phyloP scores from a whole-genome alignment of 2,329 filamentous ascomycete genomes.

The Pseudogymnoascus sp. region DNA sequence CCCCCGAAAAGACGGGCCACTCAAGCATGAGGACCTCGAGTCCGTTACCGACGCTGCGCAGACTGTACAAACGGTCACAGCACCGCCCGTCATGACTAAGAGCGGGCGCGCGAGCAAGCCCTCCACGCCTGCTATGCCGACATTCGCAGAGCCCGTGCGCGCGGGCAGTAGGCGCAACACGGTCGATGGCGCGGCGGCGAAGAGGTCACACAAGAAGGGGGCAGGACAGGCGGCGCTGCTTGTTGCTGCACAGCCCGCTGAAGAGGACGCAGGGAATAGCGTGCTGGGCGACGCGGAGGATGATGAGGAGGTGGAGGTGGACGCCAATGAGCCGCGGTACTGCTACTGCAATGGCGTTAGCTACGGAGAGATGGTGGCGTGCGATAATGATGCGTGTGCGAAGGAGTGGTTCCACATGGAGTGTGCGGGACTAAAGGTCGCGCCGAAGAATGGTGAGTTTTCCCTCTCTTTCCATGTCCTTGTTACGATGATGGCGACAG shows the following conservation, averaged over 20 bases:
- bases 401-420: slow-evolving; percentile 79
- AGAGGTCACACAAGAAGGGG: slow-evolving; percentile 53
- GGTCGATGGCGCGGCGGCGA: slow-evolving; percentile 27
- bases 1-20: slow-evolving; percentile 36
- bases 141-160: slow-evolving; percentile 47
- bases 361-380: slow-evolving; percentile 79
- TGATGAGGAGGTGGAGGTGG: slow-evolving; percentile 51
- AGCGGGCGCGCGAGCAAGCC: slow-evolving; percentile 59
- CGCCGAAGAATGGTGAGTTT: slow-evolving; percentile 46
- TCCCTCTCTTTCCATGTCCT: background rate
- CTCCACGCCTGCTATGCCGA: slow-evolving; percentile 52
- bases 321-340: slow-evolving; percentile 64
- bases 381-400: slow-evolving; percentile 63
- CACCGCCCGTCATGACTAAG: slow-evolving; percentile 47
- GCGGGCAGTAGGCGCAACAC: slow-evolving; percentile 45
- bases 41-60: slow-evolving; percentile 33
- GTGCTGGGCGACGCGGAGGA: slow-evolving; percentile 30
- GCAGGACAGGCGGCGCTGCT: slow-evolving; percentile 30
- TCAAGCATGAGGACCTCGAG: slow-evolving; percentile 43
- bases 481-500: background rate
- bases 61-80: slow-evolving; percentile 29
- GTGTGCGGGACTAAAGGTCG: slow-evolving; percentile 70
- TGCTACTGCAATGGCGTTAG: slow-evolving; percentile 75
- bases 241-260: slow-evolving; percentile 20
- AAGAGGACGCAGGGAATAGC: slow-evolving; percentile 33